phyloP scores from a whole-genome alignment of 768 basidiomycete genomes.

The Galerina sulciceps region DNA sequence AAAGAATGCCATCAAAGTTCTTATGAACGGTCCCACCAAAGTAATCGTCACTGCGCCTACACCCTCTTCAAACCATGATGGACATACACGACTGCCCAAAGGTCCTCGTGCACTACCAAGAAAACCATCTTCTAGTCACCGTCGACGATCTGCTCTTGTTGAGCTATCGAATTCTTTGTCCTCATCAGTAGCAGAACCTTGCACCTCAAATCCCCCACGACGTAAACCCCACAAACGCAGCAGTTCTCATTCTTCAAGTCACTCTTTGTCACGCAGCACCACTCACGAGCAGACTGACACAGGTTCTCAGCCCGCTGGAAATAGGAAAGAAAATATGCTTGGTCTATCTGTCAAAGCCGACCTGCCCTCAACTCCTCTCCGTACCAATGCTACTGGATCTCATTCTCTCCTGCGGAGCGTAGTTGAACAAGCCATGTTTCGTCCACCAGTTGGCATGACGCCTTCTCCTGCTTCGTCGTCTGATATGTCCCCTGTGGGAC shows the following conservation, averaged over 20 bases:
- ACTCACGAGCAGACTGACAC: constrained; percentile 7
- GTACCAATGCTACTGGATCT: constrained; percentile 38
- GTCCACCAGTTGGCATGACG: constrained; percentile 43
- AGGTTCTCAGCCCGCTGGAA: constrained; percentile 1
- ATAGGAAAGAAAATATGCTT: constrained; percentile 46
- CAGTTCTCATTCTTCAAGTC: constrained; percentile 26
- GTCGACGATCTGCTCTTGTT: constrained; percentile 29
- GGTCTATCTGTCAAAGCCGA: constrained; percentile 37
- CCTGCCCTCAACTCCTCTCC: constrained; percentile 51
- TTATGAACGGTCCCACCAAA: constrained; percentile 52
- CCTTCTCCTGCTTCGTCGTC: constrained; percentile 75
- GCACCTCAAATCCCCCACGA: constrained; percentile 37
- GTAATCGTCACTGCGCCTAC: constrained; percentile 61
- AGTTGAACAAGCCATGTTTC: constrained; percentile 49
- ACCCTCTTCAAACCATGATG: constrained; percentile 39
- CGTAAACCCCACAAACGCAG: constrained; percentile 27
- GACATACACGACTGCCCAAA: constrained; percentile 38
- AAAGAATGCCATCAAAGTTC: constrained; percentile 40
- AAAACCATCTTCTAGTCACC: constrained; percentile 31
- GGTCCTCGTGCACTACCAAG: constrained; percentile 44
- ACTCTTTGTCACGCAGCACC: constrained; percentile 6
- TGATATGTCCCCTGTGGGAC: constrained; percentile 72
- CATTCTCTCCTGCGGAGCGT: constrained; percentile 40
- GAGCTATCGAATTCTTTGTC: constrained; percentile 24
- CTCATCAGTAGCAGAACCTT: constrained; percentile 24